These are phyloP conservation scores for Pseudocercospora cruenta DNA, from an alignment of 2,329 filamentous ascomycete genomes.

Conservation along the genomic window DNA sequence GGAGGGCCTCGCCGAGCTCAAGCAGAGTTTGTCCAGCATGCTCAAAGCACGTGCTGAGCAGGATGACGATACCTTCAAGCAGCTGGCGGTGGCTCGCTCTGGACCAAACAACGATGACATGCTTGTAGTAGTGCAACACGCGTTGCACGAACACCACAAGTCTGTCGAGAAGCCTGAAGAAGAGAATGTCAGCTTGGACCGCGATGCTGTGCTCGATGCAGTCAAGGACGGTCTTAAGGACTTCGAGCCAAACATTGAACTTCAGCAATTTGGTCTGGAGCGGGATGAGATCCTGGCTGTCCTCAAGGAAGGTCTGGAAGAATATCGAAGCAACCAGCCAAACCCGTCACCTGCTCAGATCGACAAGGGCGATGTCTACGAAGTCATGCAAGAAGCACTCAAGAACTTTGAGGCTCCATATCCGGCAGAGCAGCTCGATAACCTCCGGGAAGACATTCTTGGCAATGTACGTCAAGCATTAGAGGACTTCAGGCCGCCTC, in stretches of 20 bases:
- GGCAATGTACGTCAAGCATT: conserved; percentile 83
- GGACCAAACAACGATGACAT: conserved; percentile 69
- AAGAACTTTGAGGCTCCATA: conserved; percentile 75
- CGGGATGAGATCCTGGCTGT: conserved; percentile 87
- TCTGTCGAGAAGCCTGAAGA: conserved; percentile 32
- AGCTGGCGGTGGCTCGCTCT: conserved; percentile 47
- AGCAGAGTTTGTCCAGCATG: conserved; percentile 78
- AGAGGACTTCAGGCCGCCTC: conserved; percentile 70
- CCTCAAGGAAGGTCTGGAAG: conserved; percentile 80
- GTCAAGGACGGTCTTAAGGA: conserved; percentile 91
- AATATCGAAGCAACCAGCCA: conserved; percentile 63
- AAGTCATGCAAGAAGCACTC: conserved; percentile 82
- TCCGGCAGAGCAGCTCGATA: conserved; percentile 63
- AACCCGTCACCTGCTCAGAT: conserved; percentile 59
- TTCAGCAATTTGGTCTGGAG: conserved; percentile 87
- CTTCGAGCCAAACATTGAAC: conserved; percentile 89
- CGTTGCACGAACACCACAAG: conserved; percentile 66
- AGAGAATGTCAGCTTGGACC: conserved; percentile 42
- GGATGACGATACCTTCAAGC: conserved; percentile 39
- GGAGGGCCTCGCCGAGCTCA: conserved; percentile 78
- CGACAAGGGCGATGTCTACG: conserved; percentile 81
- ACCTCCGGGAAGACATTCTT: conserved; percentile 82
- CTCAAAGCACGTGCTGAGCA: conserved; percentile 72
- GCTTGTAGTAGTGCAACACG: conserved; percentile 80
- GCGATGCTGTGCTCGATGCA: conserved; percentile 81